Evolutionary conservation across 352 stramenopile species (phyloP).

Genomic region (Pythium brachiatum): DNA sequence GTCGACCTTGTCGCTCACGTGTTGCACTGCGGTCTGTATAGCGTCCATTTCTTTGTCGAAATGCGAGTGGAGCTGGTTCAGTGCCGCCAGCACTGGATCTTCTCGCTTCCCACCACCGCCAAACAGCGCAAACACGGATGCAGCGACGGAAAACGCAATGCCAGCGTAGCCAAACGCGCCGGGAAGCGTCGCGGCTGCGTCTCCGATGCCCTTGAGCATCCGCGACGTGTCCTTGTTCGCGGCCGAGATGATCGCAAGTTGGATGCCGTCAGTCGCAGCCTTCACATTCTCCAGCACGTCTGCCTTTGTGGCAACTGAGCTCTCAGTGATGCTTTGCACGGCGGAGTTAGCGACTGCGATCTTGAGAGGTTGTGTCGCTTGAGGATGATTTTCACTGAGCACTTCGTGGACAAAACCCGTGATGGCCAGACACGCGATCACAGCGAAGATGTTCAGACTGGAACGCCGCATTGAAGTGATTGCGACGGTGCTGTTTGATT

Average conservation of each 20-base stretch:
- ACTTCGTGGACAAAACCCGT: not conserved
- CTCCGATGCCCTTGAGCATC: constrained; percentile 40
- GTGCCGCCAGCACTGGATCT: constrained; percentile 34
- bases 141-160: constrained; percentile 43
- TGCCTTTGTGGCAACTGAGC: not conserved
- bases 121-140: constrained; percentile 30
- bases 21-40: constrained; percentile 30
- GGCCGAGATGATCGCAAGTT: constrained; percentile 34
- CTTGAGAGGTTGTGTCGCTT: not conserved
- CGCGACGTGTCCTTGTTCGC: constrained; percentile 29
- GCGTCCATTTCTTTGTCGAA: constrained; percentile 31
- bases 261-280: constrained; percentile 39
- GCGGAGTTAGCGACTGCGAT: constrained; percentile 14
- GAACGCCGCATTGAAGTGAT: not conserved
- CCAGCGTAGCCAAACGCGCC: constrained; percentile 36
- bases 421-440: not conserved
- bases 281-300: constrained; percentile 37
- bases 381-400: not conserved
- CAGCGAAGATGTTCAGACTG: not conserved
- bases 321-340: constrained; percentile 27
- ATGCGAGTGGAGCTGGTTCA: constrained; percentile 26
- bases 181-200: constrained; percentile 34
- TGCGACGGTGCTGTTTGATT: not conserved
- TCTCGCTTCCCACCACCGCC: constrained; percentile 4
- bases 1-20: constrained; percentile 27